These are phyloP conservation scores for Amanita muscaria DNA, from an alignment of 768 basidiomycete species.

Conservation along the genomic window DNA sequence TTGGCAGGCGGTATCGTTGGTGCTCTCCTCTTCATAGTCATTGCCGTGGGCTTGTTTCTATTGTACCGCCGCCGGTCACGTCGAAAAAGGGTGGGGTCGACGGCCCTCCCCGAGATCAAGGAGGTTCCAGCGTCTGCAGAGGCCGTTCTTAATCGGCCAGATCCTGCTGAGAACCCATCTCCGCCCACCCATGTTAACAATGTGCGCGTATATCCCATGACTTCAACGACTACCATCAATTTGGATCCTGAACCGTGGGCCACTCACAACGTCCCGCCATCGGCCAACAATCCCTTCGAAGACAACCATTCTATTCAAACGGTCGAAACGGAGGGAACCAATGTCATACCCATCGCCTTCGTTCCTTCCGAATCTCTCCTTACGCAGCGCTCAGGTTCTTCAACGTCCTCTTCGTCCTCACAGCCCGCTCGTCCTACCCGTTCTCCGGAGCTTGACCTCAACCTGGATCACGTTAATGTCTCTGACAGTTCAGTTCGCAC, in stretches of 20 bases:
- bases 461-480: conserved; percentile 54
- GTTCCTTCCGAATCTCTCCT: conserved; percentile 50
- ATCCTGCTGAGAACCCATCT: conserved; percentile 60
- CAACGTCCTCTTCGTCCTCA: conserved; percentile 26
- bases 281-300: conserved; percentile 58
- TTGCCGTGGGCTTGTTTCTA: conserved; percentile 43
- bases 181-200: conserved; percentile 26
- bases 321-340: conserved; percentile 69
- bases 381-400: conserved; percentile 20
- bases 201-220: conserved; percentile 40
- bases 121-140: conserved; percentile 70
- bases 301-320: conserved; percentile 78
- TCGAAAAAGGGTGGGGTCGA: conserved; percentile 27
- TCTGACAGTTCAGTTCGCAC: conserved; percentile 43
- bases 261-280: conserved; percentile 33
- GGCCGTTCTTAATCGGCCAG: conserved; percentile 74
- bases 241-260: conserved; percentile 40
- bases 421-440: conserved; percentile 49
- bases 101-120: conserved; percentile 26
- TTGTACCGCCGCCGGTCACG: conserved; percentile 56
- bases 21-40: conserved; percentile 47
- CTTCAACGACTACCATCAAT: conserved; percentile 46
- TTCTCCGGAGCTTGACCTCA: conserved; percentile 52
- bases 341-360: conserved; percentile 82
- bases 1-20: conserved; percentile 70